A percentile compares a stretch with the other conserved stretches of the same genome.
These are phyloP conservation scores for Chaetothyriales sp. DNA, from an alignment of 2,329 filamentous ascomycete genomes.

Conservation along the genomic window DNA sequence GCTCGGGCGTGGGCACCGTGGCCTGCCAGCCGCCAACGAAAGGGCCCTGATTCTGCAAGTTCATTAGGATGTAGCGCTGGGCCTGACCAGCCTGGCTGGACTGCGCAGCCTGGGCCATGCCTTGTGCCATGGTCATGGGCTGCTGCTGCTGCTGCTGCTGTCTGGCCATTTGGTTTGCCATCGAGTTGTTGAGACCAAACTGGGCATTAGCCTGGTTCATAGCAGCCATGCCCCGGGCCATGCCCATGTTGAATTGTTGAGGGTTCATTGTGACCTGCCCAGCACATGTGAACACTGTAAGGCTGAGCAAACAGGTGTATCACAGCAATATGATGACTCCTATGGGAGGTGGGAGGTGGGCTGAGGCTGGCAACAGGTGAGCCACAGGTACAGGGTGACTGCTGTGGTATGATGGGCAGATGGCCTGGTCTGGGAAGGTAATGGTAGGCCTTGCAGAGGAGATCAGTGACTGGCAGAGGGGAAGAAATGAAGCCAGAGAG, in stretches of 20 bases:
- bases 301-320: neutral
- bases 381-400: too few species aligned
- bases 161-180: constrained; percentile 11
- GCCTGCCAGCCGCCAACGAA: constrained; percentile 33
- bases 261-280: constrained; percentile 12
- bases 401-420: too few species aligned
- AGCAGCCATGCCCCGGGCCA: constrained; percentile 16
- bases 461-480: too few species aligned
- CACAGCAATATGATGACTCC: neutral
- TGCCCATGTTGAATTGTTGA: constrained; percentile 17
- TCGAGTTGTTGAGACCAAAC: neutral
- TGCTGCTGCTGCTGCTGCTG: constrained; percentile 4
- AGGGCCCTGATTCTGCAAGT: constrained; percentile 27
- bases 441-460: too few species aligned
- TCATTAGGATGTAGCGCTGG: constrained; percentile 24
- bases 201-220: constrained; percentile 10
- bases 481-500: too few species aligned
- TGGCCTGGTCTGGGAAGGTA: too few species aligned
- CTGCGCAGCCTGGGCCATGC: constrained; percentile 20
- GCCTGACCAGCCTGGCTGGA: constrained; percentile 3
- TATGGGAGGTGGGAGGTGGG: too few species aligned
- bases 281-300: neutral
- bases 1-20: constrained; percentile 25
- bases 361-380: too few species aligned
- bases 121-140: constrained; percentile 19